Percentiles rank a stretch among this genome's conserved stretches.
Conservation (phyloP, 2,329 filamentous ascomycete genomes). For the Colletotrichum sp. region DNA sequence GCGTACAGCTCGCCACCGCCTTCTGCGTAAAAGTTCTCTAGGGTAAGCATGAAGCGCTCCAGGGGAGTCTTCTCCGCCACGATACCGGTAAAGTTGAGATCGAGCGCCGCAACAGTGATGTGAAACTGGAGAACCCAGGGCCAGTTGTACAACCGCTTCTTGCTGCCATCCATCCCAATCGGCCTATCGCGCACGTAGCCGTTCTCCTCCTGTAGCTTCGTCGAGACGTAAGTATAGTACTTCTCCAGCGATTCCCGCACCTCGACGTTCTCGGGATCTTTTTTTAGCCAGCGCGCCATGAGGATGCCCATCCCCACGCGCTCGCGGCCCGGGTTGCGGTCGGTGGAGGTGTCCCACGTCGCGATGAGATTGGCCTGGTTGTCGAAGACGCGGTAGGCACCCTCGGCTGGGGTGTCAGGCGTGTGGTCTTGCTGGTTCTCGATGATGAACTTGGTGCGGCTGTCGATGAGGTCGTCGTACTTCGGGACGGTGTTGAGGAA, state of each 20-base stretch:
- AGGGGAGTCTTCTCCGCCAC: background rate
- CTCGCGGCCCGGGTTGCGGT: constrained; percentile 15
- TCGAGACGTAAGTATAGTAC: constrained; percentile 11
- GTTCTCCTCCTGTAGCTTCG: background rate
- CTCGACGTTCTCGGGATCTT: background rate
- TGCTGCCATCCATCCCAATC: background rate
- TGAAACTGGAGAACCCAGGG: constrained; percentile 13
- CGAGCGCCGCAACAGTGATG: background rate
- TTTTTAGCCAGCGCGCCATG: constrained; percentile 6
- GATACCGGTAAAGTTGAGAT: background rate
- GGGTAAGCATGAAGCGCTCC: background rate
- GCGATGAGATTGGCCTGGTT: background rate
- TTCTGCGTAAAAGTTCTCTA: constrained; percentile 3
- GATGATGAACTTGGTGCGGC: constrained; percentile 7
- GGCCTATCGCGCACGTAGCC: background rate
- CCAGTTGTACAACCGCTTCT: constrained; percentile 13
- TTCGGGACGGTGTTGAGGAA: background rate
- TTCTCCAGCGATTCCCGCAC: background rate
- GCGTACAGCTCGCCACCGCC: constrained; percentile 4
- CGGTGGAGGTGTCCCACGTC: background rate
- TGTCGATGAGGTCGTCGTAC: background rate
- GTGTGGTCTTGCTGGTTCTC: background rate
- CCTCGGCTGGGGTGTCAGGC: background rate
- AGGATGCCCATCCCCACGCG: constrained; percentile 17
- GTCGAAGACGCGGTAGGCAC: constrained; percentile 11